phyloP scores from a whole-genome alignment of 148 eudicot species.

The Dianthus caryophyllus region DNA sequence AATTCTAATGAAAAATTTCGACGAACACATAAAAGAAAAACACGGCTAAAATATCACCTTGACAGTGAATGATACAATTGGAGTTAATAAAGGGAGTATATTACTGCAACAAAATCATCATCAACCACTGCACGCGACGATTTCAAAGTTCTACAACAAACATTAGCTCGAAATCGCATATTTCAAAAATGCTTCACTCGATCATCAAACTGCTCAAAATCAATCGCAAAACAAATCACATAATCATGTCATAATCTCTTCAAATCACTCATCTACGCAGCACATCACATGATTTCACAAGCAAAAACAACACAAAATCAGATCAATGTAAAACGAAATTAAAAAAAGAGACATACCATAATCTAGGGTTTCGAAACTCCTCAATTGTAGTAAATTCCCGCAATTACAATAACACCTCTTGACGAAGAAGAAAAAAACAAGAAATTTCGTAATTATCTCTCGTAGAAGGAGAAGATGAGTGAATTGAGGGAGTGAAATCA shows the following conservation, averaged over 20 bases:
- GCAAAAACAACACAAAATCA: not conserved
- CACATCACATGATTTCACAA: not conserved
- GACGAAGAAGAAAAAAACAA: too few relatives aligned
- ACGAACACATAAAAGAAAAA: too few relatives aligned
- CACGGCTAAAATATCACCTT: too few relatives aligned
- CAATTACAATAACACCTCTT: not conserved
- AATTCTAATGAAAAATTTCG: too few relatives aligned
- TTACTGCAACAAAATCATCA: not conserved
- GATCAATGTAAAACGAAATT: not conserved
- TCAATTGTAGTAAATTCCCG: not conserved
- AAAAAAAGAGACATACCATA: not conserved
- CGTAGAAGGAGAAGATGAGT: conserved; percentile 1
- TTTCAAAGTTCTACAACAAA: not conserved
- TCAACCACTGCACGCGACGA: not conserved
- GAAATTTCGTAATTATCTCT: conserved; percentile 11
- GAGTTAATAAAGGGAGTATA: not conserved
- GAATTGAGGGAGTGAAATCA: conserved; percentile 22
- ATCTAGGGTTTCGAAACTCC: not conserved
- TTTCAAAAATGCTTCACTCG: not conserved
- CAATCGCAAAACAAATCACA: not conserved
- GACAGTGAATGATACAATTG: too few relatives aligned
- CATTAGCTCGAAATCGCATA: not conserved
- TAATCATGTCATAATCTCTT: not conserved
- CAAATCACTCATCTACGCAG: not conserved
- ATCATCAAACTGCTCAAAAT: conserved; percentile 1